Conservation (phyloP, 352 stramenopile species). For the Phytophthora cajani region DNA sequence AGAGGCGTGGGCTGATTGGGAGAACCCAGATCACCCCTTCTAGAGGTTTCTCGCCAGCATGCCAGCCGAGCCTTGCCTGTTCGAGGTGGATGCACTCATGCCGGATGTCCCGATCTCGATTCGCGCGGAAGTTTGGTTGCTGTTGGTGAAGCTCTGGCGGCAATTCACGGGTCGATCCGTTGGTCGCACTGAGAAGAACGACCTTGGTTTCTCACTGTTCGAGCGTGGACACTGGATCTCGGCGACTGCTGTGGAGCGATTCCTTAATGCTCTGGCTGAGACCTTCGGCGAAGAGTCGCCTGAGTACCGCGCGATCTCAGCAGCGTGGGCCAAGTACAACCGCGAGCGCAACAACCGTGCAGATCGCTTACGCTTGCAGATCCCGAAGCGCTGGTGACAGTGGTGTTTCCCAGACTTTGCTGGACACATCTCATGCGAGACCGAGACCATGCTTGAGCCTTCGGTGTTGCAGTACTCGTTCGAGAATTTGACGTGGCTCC, state of each 20-base stretch:
- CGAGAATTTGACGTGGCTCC: too few relatives aligned
- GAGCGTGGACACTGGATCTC: constrained; percentile 1
- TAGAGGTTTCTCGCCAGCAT: background rate
- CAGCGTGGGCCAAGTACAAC: background rate
- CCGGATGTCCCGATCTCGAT: background rate
- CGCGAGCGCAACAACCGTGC: background rate
- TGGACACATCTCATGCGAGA: too few relatives aligned
- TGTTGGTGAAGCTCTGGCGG: constrained; percentile 1
- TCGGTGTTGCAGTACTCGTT: too few relatives aligned
- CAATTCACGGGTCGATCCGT: background rate
- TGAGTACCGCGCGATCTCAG: background rate
- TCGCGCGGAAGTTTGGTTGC: background rate
- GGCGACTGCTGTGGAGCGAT: background rate
- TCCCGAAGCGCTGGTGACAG: background rate
- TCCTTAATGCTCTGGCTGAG: background rate
- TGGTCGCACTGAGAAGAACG: background rate
- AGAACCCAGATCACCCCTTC: background rate
- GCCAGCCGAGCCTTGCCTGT: background rate
- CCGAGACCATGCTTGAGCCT: background rate
- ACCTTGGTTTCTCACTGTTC: background rate
- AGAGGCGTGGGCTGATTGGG: background rate
- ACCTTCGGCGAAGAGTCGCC: background rate
- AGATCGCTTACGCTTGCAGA: background rate
- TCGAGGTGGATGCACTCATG: background rate
- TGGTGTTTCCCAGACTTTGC: background rate